Evolutionary conservation across 441 rosid genomes (phyloP).

Genomic region (Erodium moschatum): DNA sequence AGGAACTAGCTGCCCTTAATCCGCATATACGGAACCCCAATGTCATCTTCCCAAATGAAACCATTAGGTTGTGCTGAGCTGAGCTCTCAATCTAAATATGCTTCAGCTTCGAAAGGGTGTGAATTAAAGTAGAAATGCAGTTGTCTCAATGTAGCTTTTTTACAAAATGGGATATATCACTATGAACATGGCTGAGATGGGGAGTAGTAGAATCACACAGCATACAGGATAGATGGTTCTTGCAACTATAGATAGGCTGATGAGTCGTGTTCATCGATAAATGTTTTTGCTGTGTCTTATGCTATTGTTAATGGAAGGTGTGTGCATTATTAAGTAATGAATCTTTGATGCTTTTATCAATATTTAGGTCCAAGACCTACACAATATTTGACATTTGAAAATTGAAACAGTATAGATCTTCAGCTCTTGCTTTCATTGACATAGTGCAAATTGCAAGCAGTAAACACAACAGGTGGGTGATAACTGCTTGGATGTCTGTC

Average conservation of each 20-base stretch:
- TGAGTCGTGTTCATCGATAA: neutral
- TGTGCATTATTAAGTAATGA: no score
- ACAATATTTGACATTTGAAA: neutral
- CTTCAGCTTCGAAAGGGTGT: neutral
- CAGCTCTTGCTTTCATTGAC: neutral
- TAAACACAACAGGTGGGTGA: no score
- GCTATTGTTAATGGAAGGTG: no score
- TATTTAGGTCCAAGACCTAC: no score
- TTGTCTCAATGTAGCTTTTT: neutral
- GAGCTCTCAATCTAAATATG: constrained; percentile 10
- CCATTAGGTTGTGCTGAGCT: constrained; percentile 26
- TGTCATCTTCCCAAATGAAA: constrained; percentile 35
- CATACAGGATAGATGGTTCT: neutral
- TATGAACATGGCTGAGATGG: neutral
- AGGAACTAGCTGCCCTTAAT: constrained; percentile 38
- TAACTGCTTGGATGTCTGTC: no score
- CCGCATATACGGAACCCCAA: constrained; percentile 44
- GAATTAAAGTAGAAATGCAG: neutral
- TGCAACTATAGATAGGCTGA: neutral
- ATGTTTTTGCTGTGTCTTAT: neutral
- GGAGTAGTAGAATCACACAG: neutral
- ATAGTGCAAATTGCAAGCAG: no score
- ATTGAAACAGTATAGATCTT: neutral
- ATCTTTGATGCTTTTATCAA: no score
- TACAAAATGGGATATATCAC: neutral